Conservation (phyloP, 306 rosid species). For the Heteromeles arbutifolia region DNA sequence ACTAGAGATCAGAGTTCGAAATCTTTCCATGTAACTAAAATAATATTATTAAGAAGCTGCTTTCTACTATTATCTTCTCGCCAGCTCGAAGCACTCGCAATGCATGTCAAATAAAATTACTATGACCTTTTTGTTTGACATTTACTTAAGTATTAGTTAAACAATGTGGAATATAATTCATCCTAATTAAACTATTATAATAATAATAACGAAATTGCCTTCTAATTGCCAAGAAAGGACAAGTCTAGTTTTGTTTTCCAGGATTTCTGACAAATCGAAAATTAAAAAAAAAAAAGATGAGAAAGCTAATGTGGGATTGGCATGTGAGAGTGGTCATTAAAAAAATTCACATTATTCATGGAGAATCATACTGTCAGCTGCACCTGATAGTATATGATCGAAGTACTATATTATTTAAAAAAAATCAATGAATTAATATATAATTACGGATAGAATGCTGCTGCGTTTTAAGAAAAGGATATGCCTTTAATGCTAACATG, state of each 20-base stretch:
- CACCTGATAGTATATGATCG: constrained; percentile 24
- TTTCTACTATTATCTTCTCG: not conserved
- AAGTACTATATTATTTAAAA: too few species aligned
- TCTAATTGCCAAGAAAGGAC: constrained; percentile 25
- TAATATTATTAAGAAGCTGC: too few species aligned
- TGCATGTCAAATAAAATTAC: not conserved
- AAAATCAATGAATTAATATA: not conserved
- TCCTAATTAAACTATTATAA: not conserved
- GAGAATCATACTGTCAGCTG: constrained; percentile 32
- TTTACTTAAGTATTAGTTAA: not conserved
- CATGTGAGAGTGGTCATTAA: constrained; percentile 37
- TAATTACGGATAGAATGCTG: not conserved
- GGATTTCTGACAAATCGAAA: constrained; percentile 32
- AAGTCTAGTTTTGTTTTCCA: constrained; percentile 12
- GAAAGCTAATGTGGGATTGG: constrained; percentile 19
- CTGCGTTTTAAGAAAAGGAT: constrained; percentile 5
- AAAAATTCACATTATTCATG: constrained; percentile 18
- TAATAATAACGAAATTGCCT: constrained; percentile 46
- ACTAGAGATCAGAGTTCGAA: too few species aligned
- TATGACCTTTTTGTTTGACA: not conserved
- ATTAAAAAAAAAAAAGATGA: constrained; percentile 23
- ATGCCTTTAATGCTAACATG: constrained; percentile 23
- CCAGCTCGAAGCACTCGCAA: not conserved
- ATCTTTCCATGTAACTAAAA: too few species aligned
- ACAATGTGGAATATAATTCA: not conserved